These are phyloP conservation scores for Exophiala aquamarina DNA, from an alignment of 2,329 filamentous ascomycete species.

Conservation along the genomic window DNA sequence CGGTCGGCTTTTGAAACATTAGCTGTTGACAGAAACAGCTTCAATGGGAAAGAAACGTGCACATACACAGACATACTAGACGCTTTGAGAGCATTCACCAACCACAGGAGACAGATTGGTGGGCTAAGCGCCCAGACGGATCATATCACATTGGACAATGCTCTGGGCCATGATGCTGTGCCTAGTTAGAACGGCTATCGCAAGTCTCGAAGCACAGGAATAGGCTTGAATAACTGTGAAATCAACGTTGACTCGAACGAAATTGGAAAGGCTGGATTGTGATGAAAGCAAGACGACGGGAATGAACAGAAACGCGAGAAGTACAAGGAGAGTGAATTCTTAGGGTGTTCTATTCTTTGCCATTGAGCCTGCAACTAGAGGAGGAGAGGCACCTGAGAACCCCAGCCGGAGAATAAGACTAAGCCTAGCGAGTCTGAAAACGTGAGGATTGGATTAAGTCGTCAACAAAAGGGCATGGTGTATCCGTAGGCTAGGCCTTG, in stretches of 20 bases:
- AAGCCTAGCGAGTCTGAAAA: too few species aligned
- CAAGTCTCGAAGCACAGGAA: too few species aligned
- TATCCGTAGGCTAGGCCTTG: too few species aligned
- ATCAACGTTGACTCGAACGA: too few species aligned
- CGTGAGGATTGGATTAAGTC: background rate
- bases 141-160: conserved; percentile 19
- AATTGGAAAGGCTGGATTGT: background rate
- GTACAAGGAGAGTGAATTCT: background rate
- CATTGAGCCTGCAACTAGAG: conserved; percentile 8
- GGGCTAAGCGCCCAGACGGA: conserved; percentile 21
- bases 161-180: conserved; percentile 3
- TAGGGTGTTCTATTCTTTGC: conserved; percentile 20
- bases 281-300: background rate
- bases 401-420: too few species aligned
- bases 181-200: too few species aligned
- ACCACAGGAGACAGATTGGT: conserved; percentile 17
- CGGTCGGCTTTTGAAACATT: conserved; percentile 22
- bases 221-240: too few species aligned
- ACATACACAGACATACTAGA: conserved; percentile 21
- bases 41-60: conserved; percentile 2
- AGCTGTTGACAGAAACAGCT: conserved; percentile 6
- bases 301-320: background rate
- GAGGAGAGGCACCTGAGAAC: too few species aligned
- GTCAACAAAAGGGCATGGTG: background rate
- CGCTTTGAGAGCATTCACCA: conserved; percentile 3